Evolutionary conservation across 139 green algal species (phyloP).

Genomic region (Zygnema cylindricum): DNA sequence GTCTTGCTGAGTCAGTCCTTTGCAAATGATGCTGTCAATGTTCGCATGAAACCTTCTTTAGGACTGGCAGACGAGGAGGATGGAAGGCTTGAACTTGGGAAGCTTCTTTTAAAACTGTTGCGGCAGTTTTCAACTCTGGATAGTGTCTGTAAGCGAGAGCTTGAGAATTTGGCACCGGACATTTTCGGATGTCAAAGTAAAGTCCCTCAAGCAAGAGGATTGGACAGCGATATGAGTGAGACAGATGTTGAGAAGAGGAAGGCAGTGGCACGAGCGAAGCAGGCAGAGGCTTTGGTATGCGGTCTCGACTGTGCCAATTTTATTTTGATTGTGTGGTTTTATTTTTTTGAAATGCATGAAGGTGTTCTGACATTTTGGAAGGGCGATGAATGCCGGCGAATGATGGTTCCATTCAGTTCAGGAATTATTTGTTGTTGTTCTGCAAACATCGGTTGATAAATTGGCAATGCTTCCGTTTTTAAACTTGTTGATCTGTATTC

Average conservation of each 20-base stretch:
- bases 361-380: too few relatives aligned
- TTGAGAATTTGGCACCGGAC: constrained; percentile 34
- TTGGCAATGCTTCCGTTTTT: too few relatives aligned
- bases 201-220: background rate
- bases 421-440: too few relatives aligned
- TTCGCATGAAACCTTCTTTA: background rate
- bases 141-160: background rate
- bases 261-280: constrained; percentile 14
- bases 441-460: too few relatives aligned
- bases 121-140: background rate
- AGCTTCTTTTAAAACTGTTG: background rate
- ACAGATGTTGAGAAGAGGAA: constrained; percentile 4
- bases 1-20: background rate
- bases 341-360: too few relatives aligned
- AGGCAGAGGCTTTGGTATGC: background rate
- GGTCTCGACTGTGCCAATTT: too few relatives aligned
- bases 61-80: background rate
- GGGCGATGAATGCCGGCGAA: too few relatives aligned
- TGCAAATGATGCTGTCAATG: background rate
- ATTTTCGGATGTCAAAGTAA: constrained; percentile 7
- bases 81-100: constrained; percentile 8
- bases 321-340: too few relatives aligned
- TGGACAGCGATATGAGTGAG: background rate
- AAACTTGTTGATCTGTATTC: too few relatives aligned
- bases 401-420: too few relatives aligned